Base-by-base conservation (phyloP, 1,139 yeast genomes). In the Diutina neorugosa region DNA sequence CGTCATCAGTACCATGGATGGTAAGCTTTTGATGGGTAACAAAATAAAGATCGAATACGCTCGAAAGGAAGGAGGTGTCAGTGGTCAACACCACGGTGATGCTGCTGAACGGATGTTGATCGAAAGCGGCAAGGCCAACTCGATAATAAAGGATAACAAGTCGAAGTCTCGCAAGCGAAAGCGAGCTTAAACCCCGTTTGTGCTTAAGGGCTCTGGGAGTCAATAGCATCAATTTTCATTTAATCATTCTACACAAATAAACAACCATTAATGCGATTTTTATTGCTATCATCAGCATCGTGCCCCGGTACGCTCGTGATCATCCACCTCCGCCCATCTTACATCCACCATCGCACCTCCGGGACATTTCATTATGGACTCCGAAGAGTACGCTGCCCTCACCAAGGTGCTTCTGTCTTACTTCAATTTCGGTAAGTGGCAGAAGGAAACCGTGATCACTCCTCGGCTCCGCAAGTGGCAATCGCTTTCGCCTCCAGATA, bases 91-190 rank as follows among this genome's bases (percentile, higher is more conserved):
- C 51, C 96, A 89, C 61, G 97, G 97, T n/a, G 94, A 85, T 60
- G 76, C 75, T 31, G 81, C 81, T 0, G 97, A 91, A 62, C 73
- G 97, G 59, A 58, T 78, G 52, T 71, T 91, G 56, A 93, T 94
- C 18, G 77, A 74, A 52, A 84, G 81, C 62, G 96, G 94, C 3
- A 70, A 69, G 58, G 62, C 63, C 53, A 71, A 76, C 40, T 20
- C 18, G 23, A 23, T 46, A 12, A 46, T 46, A 9, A 27, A 25
- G 18, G 9, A 16, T n/a, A n/a, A n/a, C 5, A 46, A 18, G 16
- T 12, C 20, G 4, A 42, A 42, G 25, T 12, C n/a, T n/a, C 44
- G 44, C 25, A 42, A 42, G n/a, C 20, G 25, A 7, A 40, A 16
- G 43, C 20, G 20, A 40, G 43, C n/a, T 31, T 31, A 31, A n/a